Evolutionary conservation across 2,329 filamentous ascomycete species (phyloP), one percentile per base, ranked within the genome.

Genomic region (Colletotrichum truncatum): DNA sequence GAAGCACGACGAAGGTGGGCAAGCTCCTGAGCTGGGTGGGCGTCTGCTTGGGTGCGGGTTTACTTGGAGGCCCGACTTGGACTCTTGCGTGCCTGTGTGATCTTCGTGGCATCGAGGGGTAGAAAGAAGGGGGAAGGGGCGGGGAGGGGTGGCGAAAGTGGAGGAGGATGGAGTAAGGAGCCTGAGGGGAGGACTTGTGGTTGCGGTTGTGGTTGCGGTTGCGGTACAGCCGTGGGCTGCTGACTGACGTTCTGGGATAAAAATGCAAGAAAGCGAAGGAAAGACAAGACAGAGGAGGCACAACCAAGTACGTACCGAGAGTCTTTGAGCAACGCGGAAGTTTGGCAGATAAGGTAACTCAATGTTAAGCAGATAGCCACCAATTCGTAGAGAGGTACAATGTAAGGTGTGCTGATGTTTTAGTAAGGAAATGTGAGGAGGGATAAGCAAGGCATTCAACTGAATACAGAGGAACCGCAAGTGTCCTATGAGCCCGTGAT

Each of bases 11-110:
- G 41, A n/a, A n/a, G n/a, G 52, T 61, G 34, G 51, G 39, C 32
- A 48, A 51, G 48, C 60, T 64, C 64, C 46, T 64, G 32, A 52
- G 23, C 43, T 12, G n/a, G 57, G 46, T 34, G 43, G 52, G 26
- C 21, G 28, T 11, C 46, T 26, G 48, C 56, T 34, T 32, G 56
- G 56, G 36, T 34, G 36, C 34, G 26, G 51, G 23, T 21, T 54
- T 21, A 18, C 10, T 36, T 23, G 38, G 16, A 32, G 23, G 18
- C 26, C 45, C 11, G 23, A 14, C 25, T 21, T 30, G 46, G 28
- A 51, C 49, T 21, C 28, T 38, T 8, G 46, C 41, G 64, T 67
- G 64, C 69, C 65, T 70, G 70, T 71, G 64, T 74, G 72, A 74
- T 75, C 69, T 71, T 65, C 71, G 63, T 56, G 46, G 10, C 26